A percentile compares a stretch with the other conserved stretches of the same genome.
Evolutionary conservation across 257 asterid species (phyloP).

Genomic region (Penstemon davidsonii): DNA sequence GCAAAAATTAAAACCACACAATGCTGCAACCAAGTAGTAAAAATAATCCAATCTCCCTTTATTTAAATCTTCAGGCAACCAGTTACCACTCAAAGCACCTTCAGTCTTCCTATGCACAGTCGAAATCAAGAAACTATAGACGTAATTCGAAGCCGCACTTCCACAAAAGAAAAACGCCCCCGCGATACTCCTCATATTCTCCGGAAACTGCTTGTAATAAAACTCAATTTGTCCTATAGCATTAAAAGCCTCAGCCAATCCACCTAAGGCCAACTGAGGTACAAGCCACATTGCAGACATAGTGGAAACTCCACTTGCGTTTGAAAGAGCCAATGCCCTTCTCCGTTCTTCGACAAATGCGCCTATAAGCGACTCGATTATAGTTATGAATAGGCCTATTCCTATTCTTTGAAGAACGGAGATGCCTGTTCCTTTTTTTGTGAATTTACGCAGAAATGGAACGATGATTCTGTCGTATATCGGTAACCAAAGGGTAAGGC

Average conservation of each 20-base stretch:
- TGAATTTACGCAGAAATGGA: slow-evolving; percentile 39
- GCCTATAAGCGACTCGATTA: slow-evolving; percentile 42
- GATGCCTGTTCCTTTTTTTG: slow-evolving; percentile 51
- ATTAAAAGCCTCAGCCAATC: slow-evolving; percentile 66
- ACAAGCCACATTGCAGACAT: slow-evolving; percentile 69
- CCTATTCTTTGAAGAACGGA: slow-evolving; percentile 71
- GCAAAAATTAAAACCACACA: slow-evolving; percentile 46
- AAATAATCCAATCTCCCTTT: slow-evolving; percentile 70
- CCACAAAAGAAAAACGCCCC: slow-evolving; percentile 63
- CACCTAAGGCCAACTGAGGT: slow-evolving; percentile 65
- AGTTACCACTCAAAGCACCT: slow-evolving; percentile 41
- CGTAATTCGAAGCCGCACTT: slow-evolving; percentile 46
- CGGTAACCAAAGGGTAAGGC: slow-evolving; percentile 57
- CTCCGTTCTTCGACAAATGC: slow-evolving; percentile 56
- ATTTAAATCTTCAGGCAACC: slow-evolving; percentile 83
- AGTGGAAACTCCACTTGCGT: slow-evolving; percentile 36
- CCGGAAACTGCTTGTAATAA: slow-evolving; percentile 76
- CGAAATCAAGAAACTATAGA: slow-evolving; percentile 47
- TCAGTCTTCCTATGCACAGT: slow-evolving; percentile 47
- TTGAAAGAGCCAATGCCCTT: slow-evolving; percentile 36
- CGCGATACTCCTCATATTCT: slow-evolving; percentile 82
- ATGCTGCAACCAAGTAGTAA: slow-evolving; percentile 50
- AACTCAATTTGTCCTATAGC: slow-evolving; percentile 67
- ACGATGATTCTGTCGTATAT: slow-evolving; percentile 60
- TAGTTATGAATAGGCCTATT: slow-evolving; percentile 46